Evolutionary conservation across 2,329 filamentous ascomycete species (phyloP).

Genomic region (Colletotrichum caudatum): DNA sequence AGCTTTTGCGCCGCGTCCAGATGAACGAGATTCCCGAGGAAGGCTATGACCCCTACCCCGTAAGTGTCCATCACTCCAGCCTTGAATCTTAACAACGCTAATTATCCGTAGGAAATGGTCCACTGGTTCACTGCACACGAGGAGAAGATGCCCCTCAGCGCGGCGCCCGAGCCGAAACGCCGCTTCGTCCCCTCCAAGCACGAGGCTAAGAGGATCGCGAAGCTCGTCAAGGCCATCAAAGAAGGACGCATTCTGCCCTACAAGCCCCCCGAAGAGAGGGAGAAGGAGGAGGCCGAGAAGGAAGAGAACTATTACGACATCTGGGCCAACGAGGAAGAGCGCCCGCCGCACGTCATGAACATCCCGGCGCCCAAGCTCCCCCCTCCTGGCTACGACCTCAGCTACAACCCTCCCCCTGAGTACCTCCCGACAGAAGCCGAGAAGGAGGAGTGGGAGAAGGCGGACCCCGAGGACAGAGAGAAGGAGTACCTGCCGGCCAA

Average conservation of each 20-base stretch:
- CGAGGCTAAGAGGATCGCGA: slow-evolving; percentile 95
- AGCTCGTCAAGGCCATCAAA: slow-evolving; percentile 94
- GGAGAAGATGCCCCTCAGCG: slow-evolving; percentile 94
- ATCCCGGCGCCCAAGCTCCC: slow-evolving; percentile 93
- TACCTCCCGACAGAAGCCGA: slow-evolving; percentile 91
- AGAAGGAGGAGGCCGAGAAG: slow-evolving; percentile 78
- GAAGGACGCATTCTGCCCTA: slow-evolving; percentile 95
- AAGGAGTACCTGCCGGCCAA: slow-evolving; percentile 88
- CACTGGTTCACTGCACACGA: slow-evolving; percentile 93
- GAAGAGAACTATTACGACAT: slow-evolving; percentile 85
- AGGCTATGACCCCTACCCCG: slow-evolving; percentile 92
- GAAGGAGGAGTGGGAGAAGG: slow-evolving; percentile 84
- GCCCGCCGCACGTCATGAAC: slow-evolving; percentile 90
- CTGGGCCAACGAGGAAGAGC: slow-evolving; percentile 91
- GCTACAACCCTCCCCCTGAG: slow-evolving; percentile 95
- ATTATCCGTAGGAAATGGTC: slow-evolving; percentile 74
- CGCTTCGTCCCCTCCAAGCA: slow-evolving; percentile 97
- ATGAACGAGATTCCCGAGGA: slow-evolving; percentile 89
- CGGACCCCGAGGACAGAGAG: slow-evolving; percentile 90
- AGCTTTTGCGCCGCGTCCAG: slow-evolving; percentile 88
- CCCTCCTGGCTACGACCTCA: slow-evolving; percentile 93
- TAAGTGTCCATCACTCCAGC: slow-evolving; percentile 52
- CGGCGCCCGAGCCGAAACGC: slow-evolving; percentile 94
- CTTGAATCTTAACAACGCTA: slow-evolving; percentile 41
- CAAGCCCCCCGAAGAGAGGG: slow-evolving; percentile 75